Conservation (phyloP, 176 grass and related monocot genomes). For the Carex cristatella region DNA sequence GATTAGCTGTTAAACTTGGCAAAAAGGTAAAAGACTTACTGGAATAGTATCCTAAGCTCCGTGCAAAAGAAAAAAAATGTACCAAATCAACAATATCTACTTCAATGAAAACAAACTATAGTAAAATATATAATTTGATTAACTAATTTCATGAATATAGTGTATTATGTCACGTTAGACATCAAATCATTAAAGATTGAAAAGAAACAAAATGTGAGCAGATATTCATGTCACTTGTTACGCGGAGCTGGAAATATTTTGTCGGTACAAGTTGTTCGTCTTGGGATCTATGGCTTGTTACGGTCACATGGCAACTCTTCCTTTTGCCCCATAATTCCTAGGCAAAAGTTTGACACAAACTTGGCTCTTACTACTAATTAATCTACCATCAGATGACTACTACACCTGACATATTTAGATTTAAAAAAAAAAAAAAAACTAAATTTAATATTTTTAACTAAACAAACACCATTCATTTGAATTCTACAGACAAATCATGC, state of each 20-base stretch:
- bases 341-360: slow-evolving; percentile 5
- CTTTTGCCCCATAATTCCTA: slow-evolving; percentile 15
- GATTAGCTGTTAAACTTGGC: no score
- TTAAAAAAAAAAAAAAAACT: no score
- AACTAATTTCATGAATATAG: background rate
- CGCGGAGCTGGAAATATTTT: background rate
- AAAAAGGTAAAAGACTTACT: no score
- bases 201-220: background rate
- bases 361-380: background rate
- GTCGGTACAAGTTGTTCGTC: slow-evolving; percentile 13
- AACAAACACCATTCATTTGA: no score
- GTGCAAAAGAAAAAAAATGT: background rate
- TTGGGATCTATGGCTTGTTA: slow-evolving; percentile 8
- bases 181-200: background rate
- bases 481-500: no score
- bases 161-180: background rate
- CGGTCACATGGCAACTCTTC: slow-evolving; percentile 15
- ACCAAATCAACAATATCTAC: background rate
- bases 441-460: no score
- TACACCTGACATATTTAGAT: background rate
- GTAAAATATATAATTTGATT: background rate
- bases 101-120: background rate
- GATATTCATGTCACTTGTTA: background rate
- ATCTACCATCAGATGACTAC: background rate
- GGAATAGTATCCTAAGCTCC: no score